Evolutionary conservation across 306 rosid species (phyloP), one percentile per base, ranked within the genome.

Genomic region (Sicyos edulis): DNA sequence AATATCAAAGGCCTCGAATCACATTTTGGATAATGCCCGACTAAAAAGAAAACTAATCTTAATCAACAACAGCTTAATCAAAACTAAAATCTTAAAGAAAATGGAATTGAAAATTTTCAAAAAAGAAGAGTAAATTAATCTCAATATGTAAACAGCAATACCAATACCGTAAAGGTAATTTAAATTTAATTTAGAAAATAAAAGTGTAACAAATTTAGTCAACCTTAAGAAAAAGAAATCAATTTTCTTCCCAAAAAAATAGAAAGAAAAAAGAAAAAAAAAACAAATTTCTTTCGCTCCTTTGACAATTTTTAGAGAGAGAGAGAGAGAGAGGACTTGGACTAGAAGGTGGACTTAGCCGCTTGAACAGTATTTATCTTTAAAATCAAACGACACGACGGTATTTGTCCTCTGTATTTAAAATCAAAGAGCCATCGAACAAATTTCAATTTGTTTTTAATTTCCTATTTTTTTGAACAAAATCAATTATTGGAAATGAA

Each of bases 361-460:
- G 0, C 24, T 42, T 10, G 26, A 42, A 42, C 47, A 9, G 47
- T 42, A 42, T 45, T 12, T 7, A 7, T 20, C 72, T 44, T 19
- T 45, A 42, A 10, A 45, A 45, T 0, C 42, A 21, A 21, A 49
- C 37, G 37, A 50, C 37, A 49, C 37, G 37, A 50, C 37, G 57
- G 58, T 69, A 50, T 50, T 49, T 69, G 10, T 69, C 73, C 8
- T 69, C 56, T 21, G 72, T 47, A 67, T 47, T 67, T 44, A 65
- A 42, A 42, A 65, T 45, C 54, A 45, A 67, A 49, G 3, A 8
- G 10, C 13, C 71, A 22, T 20, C 14, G 0, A 1, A 24, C 21
- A 50, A 22, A 0, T 29, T 60, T 15, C 32, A 6, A 1, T 26
- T 26, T 26, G 2, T 34, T 62, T 15, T 6, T 16, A 8, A 0